Conservation (phyloP, 257 asterid genomes). For the Solanum pennellii region DNA sequence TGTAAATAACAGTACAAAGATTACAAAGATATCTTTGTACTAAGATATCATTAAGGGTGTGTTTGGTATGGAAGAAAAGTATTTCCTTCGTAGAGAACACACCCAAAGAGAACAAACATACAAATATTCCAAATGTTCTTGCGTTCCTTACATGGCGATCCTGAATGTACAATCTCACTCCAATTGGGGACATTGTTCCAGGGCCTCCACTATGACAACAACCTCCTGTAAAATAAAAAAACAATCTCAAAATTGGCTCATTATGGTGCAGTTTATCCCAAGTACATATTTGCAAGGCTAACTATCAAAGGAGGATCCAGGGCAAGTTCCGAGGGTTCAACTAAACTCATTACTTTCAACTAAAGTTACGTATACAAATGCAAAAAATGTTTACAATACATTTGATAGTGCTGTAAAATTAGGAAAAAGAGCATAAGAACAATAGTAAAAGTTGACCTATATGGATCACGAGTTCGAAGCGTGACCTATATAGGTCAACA, state of each 20-base stretch:
- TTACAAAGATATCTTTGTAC: too few species aligned
- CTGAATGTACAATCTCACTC: constrained; percentile 31
- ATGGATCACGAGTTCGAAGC: neutral
- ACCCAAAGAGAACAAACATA: neutral
- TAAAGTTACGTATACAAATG: neutral
- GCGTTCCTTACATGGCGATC: constrained; percentile 40
- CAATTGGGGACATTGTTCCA: constrained; percentile 34
- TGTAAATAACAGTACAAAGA: neutral
- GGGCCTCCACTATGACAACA: constrained; percentile 11
- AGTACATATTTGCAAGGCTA: neutral
- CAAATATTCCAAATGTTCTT: neutral
- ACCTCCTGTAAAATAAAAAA: constrained; percentile 16
- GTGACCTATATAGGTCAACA: neutral
- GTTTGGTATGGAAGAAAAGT: neutral
- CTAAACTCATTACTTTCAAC: neutral
- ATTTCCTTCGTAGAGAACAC: neutral
- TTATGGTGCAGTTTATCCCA: neutral
- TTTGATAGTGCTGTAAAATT: neutral
- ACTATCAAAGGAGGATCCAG: neutral
- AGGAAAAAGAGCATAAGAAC: neutral
- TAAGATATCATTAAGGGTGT: neutral
- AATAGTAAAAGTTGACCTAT: neutral
- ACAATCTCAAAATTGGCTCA: neutral
- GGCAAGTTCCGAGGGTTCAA: neutral
- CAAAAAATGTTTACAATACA: neutral